Conservation (phyloP, 2,329 filamentous ascomycete species). For the Xylariaceae sp. region DNA sequence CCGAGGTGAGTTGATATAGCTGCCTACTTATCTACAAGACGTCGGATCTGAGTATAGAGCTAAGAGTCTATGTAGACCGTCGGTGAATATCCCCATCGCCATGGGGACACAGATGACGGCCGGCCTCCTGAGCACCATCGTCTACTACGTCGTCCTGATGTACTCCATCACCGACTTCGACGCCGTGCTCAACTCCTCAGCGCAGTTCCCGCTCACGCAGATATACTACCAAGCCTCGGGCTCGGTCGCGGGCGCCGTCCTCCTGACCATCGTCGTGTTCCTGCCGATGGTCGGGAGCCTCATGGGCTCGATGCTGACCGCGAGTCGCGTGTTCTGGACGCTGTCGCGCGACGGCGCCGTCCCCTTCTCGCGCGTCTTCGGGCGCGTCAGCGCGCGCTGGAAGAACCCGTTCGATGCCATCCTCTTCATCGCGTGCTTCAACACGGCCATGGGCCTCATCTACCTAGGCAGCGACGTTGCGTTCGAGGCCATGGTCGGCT, state of each 20-base stretch:
- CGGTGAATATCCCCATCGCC: slow-evolving; percentile 54
- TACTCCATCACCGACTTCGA: slow-evolving; percentile 44
- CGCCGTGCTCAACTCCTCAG: slow-evolving; percentile 47
- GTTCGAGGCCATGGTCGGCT: slow-evolving; percentile 67
- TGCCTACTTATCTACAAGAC: slow-evolving; percentile 1
- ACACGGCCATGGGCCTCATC: slow-evolving; percentile 61
- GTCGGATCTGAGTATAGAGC: slow-evolving; percentile 15
- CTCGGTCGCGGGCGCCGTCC: slow-evolving; percentile 52
- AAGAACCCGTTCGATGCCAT: slow-evolving; percentile 43
- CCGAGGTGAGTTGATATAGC: slow-evolving; percentile 35
- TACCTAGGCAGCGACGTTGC: slow-evolving; percentile 69
- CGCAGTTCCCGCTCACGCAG: slow-evolving; percentile 62
- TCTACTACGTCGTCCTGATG: slow-evolving; percentile 10
- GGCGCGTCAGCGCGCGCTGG: slow-evolving; percentile 32
- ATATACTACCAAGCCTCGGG: slow-evolving; percentile 65
- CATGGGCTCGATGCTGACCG: slow-evolving; percentile 43
- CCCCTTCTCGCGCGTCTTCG: slow-evolving; percentile 32
- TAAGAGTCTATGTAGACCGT: not conserved
- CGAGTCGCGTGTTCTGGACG: slow-evolving; percentile 45
- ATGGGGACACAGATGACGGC: slow-evolving; percentile 51
- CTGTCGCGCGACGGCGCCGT: slow-evolving; percentile 45
- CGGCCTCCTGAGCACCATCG: slow-evolving; percentile 37
- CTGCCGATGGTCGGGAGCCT: slow-evolving; percentile 40
- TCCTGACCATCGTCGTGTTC: slow-evolving; percentile 48
- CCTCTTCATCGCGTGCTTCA: slow-evolving; percentile 27